phyloP scores from a whole-genome alignment of 169 alveolate genomes.

The Eimeria tenella region DNA sequence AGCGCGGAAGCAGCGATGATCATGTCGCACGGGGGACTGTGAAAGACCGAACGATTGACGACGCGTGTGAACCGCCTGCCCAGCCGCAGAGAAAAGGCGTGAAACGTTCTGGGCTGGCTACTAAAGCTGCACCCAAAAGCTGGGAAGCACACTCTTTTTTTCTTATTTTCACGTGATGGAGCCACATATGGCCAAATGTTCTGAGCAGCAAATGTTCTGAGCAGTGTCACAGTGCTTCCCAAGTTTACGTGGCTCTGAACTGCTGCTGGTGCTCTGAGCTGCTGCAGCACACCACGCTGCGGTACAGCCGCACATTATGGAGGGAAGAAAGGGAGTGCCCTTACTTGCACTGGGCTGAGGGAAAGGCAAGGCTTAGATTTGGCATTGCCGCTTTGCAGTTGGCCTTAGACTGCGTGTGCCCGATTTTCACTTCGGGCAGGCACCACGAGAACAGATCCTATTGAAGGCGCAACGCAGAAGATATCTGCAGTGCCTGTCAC shows the following conservation, averaged over 20 bases:
- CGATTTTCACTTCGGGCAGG: slow-evolving; percentile 28
- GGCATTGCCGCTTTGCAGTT: slow-evolving; percentile 62
- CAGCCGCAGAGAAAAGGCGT: not conserved
- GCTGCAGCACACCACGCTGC: too few species aligned
- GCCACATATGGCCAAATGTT: too few species aligned
- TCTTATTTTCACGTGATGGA: too few species aligned
- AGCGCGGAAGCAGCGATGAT: not conserved
- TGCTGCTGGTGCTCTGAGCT: too few species aligned
- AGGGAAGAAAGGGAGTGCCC: not conserved
- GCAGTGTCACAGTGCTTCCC: too few species aligned
- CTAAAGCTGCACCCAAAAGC: not conserved
- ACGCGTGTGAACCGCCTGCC: slow-evolving; percentile 56
- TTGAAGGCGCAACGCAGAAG: not conserved
- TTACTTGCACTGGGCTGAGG: slow-evolving; percentile 70
- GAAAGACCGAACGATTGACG: not conserved
- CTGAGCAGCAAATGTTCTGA: too few species aligned
- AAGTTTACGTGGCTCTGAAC: too few species aligned
- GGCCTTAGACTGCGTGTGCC: slow-evolving; percentile 53
- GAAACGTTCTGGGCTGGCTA: too few species aligned
- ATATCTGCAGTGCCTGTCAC: too few species aligned
- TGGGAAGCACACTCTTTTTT: not conserved
- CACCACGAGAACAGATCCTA: slow-evolving; percentile 61
- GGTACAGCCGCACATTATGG: too few species aligned
- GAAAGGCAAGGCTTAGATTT: slow-evolving; percentile 48
- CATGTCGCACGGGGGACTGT: not conserved